Conservation (phyloP, 2,329 filamentous ascomycete genomes). For the Colletotrichum falcatum region DNA sequence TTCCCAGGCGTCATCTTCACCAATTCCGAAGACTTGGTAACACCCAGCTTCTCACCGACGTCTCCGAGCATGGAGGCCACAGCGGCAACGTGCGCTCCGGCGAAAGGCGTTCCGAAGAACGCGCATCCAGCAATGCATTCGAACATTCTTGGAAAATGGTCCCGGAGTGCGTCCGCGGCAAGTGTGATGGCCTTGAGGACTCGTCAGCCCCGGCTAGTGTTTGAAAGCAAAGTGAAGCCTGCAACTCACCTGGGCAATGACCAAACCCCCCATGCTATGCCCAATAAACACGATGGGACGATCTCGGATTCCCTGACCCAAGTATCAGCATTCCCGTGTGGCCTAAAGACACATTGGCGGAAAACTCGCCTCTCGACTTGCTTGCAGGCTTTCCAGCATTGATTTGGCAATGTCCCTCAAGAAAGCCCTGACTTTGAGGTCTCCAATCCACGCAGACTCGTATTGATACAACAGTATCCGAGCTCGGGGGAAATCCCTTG, state of each 20-base stretch:
- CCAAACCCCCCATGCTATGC: slow-evolving; percentile 59
- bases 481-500: slow-evolving; percentile 54
- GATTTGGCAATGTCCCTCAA: slow-evolving; percentile 54
- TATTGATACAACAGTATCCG: slow-evolving; percentile 56
- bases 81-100: slow-evolving; percentile 52
- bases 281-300: slow-evolving; percentile 58
- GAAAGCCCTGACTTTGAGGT: slow-evolving; percentile 56
- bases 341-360: accelerated
- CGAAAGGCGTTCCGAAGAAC: slow-evolving; percentile 58
- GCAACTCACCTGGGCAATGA: slow-evolving; percentile 55
- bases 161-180: slow-evolving; percentile 49
- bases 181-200: slow-evolving; percentile 40
- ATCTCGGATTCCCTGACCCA: slow-evolving; percentile 32
- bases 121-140: slow-evolving; percentile 54
- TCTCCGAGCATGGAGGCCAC: slow-evolving; percentile 53
- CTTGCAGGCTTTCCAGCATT: slow-evolving; percentile 51
- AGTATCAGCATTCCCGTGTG: neutral
- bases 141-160: slow-evolving; percentile 54
- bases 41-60: slow-evolving; percentile 49
- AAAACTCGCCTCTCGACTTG: slow-evolving; percentile 50
- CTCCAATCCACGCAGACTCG: slow-evolving; percentile 55
- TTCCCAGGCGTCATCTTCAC: slow-evolving; percentile 55
- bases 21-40: slow-evolving; percentile 51
- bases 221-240: neutral
- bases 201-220: neutral